phyloP scores from a whole-genome alignment of 331 rosid species.

The Phaseolus coccineus region DNA sequence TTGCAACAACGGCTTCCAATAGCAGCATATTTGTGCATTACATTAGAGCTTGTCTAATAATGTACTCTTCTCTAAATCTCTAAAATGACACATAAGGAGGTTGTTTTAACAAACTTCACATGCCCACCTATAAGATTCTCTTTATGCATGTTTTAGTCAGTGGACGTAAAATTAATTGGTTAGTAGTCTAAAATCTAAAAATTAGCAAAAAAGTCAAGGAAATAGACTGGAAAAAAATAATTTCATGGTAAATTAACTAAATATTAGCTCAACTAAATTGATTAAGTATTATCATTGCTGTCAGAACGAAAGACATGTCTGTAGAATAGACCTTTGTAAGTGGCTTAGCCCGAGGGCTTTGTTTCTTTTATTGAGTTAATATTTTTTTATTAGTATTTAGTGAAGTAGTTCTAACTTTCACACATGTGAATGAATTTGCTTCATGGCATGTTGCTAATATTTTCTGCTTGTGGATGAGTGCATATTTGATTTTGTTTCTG shows the following conservation, averaged over 20 bases:
- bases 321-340: conserved; percentile 14
- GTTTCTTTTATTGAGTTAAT: conserved; percentile 9
- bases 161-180: neutral
- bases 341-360: conserved; percentile 15
- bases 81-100: neutral
- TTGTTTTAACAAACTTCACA: neutral
- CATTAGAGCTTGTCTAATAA: neutral
- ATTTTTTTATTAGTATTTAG: neutral
- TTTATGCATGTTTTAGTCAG: neutral
- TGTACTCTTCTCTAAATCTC: conserved; percentile 1
- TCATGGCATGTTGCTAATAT: conserved; percentile 12
- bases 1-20: neutral
- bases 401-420: conserved; percentile 22
- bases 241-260: conserved; percentile 19
- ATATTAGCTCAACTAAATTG: neutral
- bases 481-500: conserved; percentile 17
- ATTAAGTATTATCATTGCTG: conserved; percentile 9
- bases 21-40: neutral
- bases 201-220: neutral
- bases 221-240: neutral
- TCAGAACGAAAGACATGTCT: neutral
- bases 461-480: conserved; percentile 15
- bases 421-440: conserved; percentile 17
- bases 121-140: neutral
- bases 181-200: conserved; percentile 4